Evolutionary conservation across 2,329 filamentous ascomycete species (phyloP), one percentile per base, ranked within the genome.

Genomic region (Myotisia sp.): DNA sequence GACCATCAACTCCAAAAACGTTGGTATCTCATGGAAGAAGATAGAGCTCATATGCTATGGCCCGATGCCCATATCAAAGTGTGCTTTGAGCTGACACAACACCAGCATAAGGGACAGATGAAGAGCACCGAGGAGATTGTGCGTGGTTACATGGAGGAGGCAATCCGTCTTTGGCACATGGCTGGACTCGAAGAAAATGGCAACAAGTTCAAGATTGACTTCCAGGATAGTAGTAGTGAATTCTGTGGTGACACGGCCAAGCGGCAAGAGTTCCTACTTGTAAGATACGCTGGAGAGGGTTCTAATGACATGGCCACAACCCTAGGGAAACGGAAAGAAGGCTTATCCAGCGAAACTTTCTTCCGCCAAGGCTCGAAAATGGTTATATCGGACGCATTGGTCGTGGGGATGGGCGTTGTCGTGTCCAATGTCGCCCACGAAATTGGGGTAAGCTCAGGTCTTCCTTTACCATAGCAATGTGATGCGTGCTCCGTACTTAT

Each of bases 401-500:
- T n/a, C n/a, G n/a, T n/a, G n/a, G n/a, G n/a, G n/a, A n/a, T n/a
- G n/a, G n/a, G n/a, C n/a, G n/a, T n/a, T n/a, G n/a, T n/a, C 9
- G 34, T 36, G 7, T 13, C 34, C 26, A 36, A 36, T 13, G 29
- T 18, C 24, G 34, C 34, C 2, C 34, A 36, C 26, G 34, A 36
- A 18, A 29, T 36, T 18, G 34, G 34, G 18, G 34, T 36, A 16
- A 36, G 34, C 28, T 16, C 16, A 7, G 19, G 5, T 16, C 21
- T 10, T 9, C 4, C 14, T 14, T 28, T 16, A 5, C 4, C 14
- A 4, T 12, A n/a, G n/a, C n/a, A n/a, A n/a, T n/a, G n/a, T n/a
- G n/a, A n/a, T n/a, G n/a, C n/a, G n/a, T n/a, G n/a, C 27, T 29
- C 8, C 8, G 8, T 8, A 7, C 8, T 8, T 7, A 29, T 7